phyloP scores from a whole-genome alignment of 2,329 filamentous ascomycete genomes.

The Claviceps digitariae region DNA sequence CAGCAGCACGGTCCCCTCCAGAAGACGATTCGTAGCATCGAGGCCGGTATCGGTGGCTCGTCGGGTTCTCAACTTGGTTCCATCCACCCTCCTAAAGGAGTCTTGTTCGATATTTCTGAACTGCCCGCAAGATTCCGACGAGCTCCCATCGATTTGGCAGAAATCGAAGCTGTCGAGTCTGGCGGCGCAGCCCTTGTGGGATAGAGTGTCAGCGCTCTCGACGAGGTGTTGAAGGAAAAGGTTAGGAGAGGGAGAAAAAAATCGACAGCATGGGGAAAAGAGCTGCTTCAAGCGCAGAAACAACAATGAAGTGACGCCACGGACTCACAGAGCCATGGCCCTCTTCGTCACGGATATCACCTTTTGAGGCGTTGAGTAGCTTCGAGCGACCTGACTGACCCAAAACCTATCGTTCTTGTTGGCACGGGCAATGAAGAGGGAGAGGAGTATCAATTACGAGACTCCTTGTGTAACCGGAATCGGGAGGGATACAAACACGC shows the following conservation, averaged over 20 bases:
- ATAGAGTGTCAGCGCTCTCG: slow-evolving; percentile 16
- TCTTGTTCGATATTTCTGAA: slow-evolving; percentile 81
- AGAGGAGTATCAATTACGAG: neutral
- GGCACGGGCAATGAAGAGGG: neutral
- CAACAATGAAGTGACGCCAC: neutral
- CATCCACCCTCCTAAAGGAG: slow-evolving; percentile 55
- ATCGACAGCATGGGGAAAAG: neutral
- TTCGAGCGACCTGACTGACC: neutral
- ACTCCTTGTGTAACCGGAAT: neutral
- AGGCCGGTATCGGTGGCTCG: slow-evolving; percentile 40
- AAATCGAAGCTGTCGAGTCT: slow-evolving; percentile 94
- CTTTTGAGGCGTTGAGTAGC: neutral
- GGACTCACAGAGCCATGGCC: neutral
- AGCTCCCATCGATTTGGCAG: slow-evolving; percentile 56
- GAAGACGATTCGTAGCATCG: slow-evolving; percentile 33
- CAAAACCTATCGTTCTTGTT: neutral
- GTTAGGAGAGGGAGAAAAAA: neutral
- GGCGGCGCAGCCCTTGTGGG: slow-evolving; percentile 58
- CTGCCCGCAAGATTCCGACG: slow-evolving; percentile 75
- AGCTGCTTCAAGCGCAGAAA: neutral
- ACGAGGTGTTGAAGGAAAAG: neutral
- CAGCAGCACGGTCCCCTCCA: slow-evolving; percentile 66
- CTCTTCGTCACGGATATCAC: neutral
- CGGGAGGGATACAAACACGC: neutral
- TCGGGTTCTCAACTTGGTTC: slow-evolving; percentile 60